Percentiles rank a stretch among this genome's conserved stretches.
These are phyloP conservation scores for Didymella keratinophila DNA, from an alignment of 2,329 filamentous ascomycete genomes.

Conservation along the genomic window DNA sequence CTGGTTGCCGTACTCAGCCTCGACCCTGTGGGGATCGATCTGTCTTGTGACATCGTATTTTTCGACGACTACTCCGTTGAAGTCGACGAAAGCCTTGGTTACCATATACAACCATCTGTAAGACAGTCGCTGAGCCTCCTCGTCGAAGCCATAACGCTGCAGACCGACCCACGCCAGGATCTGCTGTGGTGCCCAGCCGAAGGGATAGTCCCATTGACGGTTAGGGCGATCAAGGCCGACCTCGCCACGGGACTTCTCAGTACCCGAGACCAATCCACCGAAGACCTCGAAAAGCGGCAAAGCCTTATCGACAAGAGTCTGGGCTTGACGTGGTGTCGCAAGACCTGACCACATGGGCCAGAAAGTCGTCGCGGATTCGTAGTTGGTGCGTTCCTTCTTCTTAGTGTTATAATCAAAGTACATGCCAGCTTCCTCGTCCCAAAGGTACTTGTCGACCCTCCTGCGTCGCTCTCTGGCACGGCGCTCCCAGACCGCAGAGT, in stretches of 20 bases:
- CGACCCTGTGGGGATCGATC: constrained; percentile 89
- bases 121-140: constrained; percentile 85
- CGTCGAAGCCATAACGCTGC: constrained; percentile 87
- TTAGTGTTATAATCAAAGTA: constrained; percentile 97
- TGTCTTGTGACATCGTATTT: constrained; percentile 97
- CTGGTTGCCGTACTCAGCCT: constrained; percentile 98
- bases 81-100: constrained; percentile 97
- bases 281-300: constrained; percentile 87
- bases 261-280: constrained; percentile 88
- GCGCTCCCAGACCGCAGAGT: constrained; percentile 89
- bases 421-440: constrained; percentile 92
- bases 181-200: constrained; percentile 98
- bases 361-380: constrained; percentile 92
- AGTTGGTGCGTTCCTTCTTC: constrained; percentile 79
- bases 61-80: constrained; percentile 97
- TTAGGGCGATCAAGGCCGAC: constrained; percentile 86
- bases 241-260: constrained; percentile 83
- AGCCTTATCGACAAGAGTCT: constrained; percentile 78
- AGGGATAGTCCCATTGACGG: constrained; percentile 97
- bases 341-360: constrained; percentile 98
- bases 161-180: constrained; percentile 97
- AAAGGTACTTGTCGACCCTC: constrained; percentile 90
- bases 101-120: constrained; percentile 99
- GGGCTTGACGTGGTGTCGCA: constrained; percentile 85
- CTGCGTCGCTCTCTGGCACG: constrained; percentile 83